Evolutionary conservation across 2,329 filamentous ascomycete species (phyloP).

Genomic region (Berkeleyomyces rouxiae): DNA sequence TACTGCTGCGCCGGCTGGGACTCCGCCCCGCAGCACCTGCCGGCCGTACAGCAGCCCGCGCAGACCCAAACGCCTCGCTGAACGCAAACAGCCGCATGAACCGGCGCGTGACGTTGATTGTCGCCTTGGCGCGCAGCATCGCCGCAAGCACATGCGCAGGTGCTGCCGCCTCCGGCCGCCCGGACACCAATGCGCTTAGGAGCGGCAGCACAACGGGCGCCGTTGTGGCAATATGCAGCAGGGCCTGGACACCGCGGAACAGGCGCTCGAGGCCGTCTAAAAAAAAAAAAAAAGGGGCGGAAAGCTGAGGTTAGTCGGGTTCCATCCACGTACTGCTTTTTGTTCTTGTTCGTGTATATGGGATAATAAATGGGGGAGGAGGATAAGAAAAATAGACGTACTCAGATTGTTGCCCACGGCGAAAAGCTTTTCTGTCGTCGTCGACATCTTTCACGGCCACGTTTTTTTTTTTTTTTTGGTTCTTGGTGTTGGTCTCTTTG

Average conservation of each 20-base stretch:
- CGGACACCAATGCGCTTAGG: constrained; percentile 14
- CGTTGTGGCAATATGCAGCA: constrained; percentile 31
- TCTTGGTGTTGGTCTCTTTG: not conserved
- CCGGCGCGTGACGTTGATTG: constrained; percentile 36
- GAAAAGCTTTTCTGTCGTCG: constrained; percentile 16
- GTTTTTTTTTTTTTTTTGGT: not conserved
- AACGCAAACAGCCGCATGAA: constrained; percentile 55
- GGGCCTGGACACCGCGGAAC: constrained; percentile 39
- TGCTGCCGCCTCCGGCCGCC: not conserved
- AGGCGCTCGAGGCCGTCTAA: constrained; percentile 45
- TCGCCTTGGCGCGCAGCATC: constrained; percentile 23
- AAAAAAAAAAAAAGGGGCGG: not conserved
- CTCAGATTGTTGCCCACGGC: constrained; percentile 32
- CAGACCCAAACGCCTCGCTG: constrained; percentile 35
- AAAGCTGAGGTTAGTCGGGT: constrained; percentile 21
- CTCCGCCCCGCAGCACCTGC: constrained; percentile 16
- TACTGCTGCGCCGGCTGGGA: too few relatives aligned
- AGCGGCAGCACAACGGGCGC: constrained; percentile 26
- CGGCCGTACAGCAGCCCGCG: constrained; percentile 16
- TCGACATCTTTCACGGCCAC: not conserved
- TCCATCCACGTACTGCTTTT: too few relatives aligned
- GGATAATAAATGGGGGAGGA: too few relatives aligned
- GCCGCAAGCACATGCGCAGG: constrained; percentile 20
- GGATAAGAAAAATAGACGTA: constrained; percentile 17
- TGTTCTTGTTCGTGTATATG: too few relatives aligned